A percentile compares a stretch with the other conserved stretches of the same genome.
phyloP scores from a whole-genome alignment of 805 yeast genomes.

The Pichia manshurica region DNA sequence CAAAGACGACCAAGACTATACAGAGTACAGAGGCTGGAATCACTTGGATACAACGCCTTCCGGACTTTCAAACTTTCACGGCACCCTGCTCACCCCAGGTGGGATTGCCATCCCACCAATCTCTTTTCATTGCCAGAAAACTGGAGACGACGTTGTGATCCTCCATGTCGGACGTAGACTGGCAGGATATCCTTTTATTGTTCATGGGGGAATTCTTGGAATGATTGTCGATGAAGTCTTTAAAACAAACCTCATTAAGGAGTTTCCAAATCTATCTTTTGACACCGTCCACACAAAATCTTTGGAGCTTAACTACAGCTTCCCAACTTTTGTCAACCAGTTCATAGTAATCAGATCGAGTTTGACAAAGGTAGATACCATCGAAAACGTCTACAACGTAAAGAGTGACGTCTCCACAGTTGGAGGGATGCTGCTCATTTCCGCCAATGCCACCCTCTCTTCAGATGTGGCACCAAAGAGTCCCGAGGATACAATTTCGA shows the following conservation, averaged over 20 bases:
- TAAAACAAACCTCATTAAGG: slow-evolving; percentile 32
- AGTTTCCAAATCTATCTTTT: slow-evolving; percentile 18
- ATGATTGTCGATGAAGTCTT: slow-evolving; percentile 73
- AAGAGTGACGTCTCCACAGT: slow-evolving; percentile 49
- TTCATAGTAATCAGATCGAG: slow-evolving; percentile 62
- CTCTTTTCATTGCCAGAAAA: slow-evolving; percentile 51
- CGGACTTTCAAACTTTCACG: slow-evolving; percentile 27
- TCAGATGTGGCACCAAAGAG: slow-evolving; percentile 3
- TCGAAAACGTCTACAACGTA: slow-evolving; percentile 34
- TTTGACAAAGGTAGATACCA: slow-evolving; percentile 26
- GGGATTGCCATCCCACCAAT: slow-evolving; percentile 72
- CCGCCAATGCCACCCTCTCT: slow-evolving; percentile 39
- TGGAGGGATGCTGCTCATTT: slow-evolving; percentile 50
- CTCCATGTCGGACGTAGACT: slow-evolving; percentile 72
- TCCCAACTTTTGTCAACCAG: slow-evolving; percentile 75
- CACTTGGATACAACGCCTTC: slow-evolving; percentile 34
- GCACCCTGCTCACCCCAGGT: slow-evolving; percentile 66
- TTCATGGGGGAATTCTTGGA: slow-evolving; percentile 87
- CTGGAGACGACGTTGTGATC: slow-evolving; percentile 57
- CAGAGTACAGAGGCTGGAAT: slow-evolving; percentile 38
- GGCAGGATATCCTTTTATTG: slow-evolving; percentile 81
- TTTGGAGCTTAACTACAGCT: slow-evolving; percentile 48
- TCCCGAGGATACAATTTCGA: neutral
- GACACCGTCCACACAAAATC: slow-evolving; percentile 38
- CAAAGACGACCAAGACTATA: slow-evolving; percentile 32